These are phyloP conservation scores for Solanum boliviense DNA, from an alignment of 257 asterid genomes.

Conservation along the genomic window DNA sequence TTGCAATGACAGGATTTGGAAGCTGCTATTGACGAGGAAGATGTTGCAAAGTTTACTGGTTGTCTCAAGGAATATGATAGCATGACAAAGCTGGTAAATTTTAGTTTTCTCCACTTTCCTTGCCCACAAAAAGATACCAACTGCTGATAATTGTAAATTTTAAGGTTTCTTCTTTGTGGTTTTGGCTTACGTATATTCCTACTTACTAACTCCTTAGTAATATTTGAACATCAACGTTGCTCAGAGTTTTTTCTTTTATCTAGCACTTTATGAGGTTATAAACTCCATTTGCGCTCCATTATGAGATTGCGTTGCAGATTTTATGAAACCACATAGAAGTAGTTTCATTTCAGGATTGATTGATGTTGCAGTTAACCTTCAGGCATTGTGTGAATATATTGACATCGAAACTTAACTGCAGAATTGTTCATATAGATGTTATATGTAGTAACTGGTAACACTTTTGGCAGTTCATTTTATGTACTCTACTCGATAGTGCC, in stretches of 20 bases:
- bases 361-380: background rate
- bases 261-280: background rate
- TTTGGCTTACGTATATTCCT: background rate
- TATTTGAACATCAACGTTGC: background rate
- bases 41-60: conserved; percentile 76
- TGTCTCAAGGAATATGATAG: conserved; percentile 96
- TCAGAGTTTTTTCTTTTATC: background rate
- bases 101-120: background rate
- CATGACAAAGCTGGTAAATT: conserved; percentile 79
- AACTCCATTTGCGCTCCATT: background rate
- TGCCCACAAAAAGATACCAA: background rate
- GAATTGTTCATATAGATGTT: background rate
- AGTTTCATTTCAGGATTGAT: background rate
- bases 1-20: conserved; percentile 52
- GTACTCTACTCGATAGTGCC: background rate
- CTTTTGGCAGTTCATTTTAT: background rate
- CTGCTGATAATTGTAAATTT: background rate
- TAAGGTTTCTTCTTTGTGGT: background rate
- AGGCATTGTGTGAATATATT: background rate
- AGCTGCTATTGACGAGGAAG: conserved; percentile 88
- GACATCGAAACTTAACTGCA: background rate
- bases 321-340: background rate
- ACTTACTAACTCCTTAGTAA: background rate
- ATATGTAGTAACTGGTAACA: background rate
- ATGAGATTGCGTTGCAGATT: background rate